These are phyloP conservation scores for Erodium moschatum DNA, from an alignment of 441 rosid species.

Conservation along the genomic window DNA sequence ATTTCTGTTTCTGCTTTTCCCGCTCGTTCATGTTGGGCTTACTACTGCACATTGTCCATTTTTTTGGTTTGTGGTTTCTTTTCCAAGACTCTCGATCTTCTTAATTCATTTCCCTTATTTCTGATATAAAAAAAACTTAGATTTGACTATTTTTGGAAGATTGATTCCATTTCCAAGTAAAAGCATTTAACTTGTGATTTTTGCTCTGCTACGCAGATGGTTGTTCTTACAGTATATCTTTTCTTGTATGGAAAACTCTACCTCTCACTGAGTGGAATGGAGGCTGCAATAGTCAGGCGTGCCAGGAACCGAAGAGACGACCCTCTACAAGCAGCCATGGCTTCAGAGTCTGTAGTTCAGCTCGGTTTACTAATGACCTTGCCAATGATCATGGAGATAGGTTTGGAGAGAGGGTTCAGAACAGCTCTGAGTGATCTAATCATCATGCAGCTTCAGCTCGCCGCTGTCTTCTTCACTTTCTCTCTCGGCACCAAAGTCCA, in stretches of 20 bases:
- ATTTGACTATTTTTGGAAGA: not conserved
- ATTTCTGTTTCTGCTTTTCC: too few relatives aligned
- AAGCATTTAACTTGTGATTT: not conserved
- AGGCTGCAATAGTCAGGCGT: slow-evolving; percentile 57
- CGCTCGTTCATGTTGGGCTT: too few relatives aligned
- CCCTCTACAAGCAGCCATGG: slow-evolving; percentile 79
- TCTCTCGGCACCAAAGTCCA: slow-evolving; percentile 76
- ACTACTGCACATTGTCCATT: too few relatives aligned
- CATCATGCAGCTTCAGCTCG: slow-evolving; percentile 91
- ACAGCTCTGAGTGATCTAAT: slow-evolving; percentile 70
- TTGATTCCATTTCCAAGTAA: not conserved
- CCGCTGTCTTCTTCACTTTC: slow-evolving; percentile 89
- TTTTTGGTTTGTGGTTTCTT: too few relatives aligned
- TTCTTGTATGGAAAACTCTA: slow-evolving; percentile 83
- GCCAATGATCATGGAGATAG: slow-evolving; percentile 97
- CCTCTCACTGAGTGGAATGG: slow-evolving; percentile 79
- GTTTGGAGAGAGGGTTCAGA: slow-evolving; percentile 86
- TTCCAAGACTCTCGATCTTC: too few relatives aligned
- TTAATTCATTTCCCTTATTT: too few relatives aligned
- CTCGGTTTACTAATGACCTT: slow-evolving; percentile 67
- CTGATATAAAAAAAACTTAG: not conserved
- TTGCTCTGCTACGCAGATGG: slow-evolving; percentile 41
- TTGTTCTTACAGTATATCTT: slow-evolving; percentile 58
- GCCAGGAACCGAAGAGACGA: slow-evolving; percentile 54
- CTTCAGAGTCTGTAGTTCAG: slow-evolving; percentile 80